These are phyloP conservation scores for Adiantum capillusveneris DNA, from an alignment of 75 land plant genomes.

Conservation along the genomic window DNA sequence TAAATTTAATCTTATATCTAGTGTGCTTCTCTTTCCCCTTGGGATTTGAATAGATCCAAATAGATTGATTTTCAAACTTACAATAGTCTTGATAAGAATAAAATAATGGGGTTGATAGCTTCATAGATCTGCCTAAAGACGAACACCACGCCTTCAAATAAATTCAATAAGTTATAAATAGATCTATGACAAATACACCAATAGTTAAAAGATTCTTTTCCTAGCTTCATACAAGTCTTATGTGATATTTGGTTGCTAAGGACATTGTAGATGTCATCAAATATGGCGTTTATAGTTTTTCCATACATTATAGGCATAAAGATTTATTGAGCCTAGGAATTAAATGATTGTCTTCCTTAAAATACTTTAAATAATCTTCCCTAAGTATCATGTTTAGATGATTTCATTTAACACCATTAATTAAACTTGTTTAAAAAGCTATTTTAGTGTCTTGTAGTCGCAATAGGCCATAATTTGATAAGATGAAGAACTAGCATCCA, in stretches of 20 bases:
- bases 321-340: too few species aligned
- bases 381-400: too few species aligned
- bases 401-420: too few species aligned
- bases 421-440: too few species aligned
- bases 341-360: too few species aligned
- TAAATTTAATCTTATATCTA: too few species aligned
- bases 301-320: too few species aligned
- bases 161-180: not conserved
- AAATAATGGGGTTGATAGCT: not conserved
- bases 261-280: not conserved
- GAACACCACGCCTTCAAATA: not conserved
- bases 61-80: not conserved
- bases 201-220: not conserved
- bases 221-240: not conserved
- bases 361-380: too few species aligned
- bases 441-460: too few species aligned
- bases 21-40: too few species aligned
- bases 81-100: conserved; percentile 2
- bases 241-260: not conserved
- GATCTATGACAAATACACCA: not conserved
- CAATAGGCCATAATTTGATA: too few species aligned
- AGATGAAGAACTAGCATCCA: too few species aligned
- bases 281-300: not conserved
- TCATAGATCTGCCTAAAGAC: not conserved
- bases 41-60: not conserved